phyloP scores from a whole-genome alignment of 345 rosid genomes.

The Citrus maxima region DNA sequence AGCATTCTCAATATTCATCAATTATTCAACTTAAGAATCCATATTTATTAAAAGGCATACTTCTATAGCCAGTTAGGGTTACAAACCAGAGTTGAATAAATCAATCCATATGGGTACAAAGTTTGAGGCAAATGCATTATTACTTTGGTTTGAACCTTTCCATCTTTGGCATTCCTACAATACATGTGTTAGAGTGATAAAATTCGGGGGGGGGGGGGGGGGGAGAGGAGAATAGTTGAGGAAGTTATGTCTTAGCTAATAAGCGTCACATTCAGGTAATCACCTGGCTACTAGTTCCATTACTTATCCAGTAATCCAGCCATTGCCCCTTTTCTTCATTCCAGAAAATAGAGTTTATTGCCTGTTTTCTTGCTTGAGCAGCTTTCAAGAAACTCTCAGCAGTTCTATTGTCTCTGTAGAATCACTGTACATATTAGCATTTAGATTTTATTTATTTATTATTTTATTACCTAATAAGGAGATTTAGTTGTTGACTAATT shows the following conservation, averaged over 20 bases:
- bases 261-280: neutral
- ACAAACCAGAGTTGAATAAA: constrained; percentile 67
- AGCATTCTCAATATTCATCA: too few species aligned
- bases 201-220: neutral
- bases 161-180: constrained; percentile 51
- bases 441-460: too few species aligned
- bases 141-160: constrained; percentile 62
- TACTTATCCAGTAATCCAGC: constrained; percentile 76
- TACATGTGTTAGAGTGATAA: neutral
- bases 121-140: constrained; percentile 68
- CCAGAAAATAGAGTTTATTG: constrained; percentile 65
- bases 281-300: constrained; percentile 27
- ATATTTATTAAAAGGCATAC: too few species aligned
- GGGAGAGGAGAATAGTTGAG: neutral
- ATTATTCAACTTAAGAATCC: too few species aligned
- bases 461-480: too few species aligned
- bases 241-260: neutral
- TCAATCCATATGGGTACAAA: constrained; percentile 78
- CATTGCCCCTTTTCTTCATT: constrained; percentile 73
- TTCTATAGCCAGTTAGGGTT: neutral
- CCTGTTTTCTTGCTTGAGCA: constrained; percentile 57
- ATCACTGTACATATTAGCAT: too few species aligned
- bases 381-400: constrained; percentile 46
- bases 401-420: constrained; percentile 35
- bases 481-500: too few species aligned